Conservation (phyloP, 2,329 filamentous ascomycete genomes). For the Amauroascus verrucosus region DNA sequence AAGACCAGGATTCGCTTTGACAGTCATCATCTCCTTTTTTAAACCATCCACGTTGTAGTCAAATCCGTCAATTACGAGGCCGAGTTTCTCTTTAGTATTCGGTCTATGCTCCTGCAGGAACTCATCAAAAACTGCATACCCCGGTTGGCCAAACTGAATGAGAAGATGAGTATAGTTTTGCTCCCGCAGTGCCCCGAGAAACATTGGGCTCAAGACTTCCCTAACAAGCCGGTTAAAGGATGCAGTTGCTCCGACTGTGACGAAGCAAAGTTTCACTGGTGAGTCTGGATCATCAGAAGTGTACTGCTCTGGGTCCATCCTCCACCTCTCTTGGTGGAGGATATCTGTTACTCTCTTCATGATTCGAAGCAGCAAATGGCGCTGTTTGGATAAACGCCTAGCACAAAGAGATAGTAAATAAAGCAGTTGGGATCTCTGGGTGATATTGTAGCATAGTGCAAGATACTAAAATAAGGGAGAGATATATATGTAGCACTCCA, state of each 20-base stretch:
- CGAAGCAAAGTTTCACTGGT: constrained; percentile 52
- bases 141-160: constrained; percentile 70
- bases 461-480: not conserved
- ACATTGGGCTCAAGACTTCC: constrained; percentile 51
- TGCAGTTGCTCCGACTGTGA: constrained; percentile 87
- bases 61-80: constrained; percentile 51
- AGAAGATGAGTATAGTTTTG: constrained; percentile 60
- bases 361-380: not conserved
- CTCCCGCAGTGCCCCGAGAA: constrained; percentile 51
- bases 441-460: not conserved
- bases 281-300: constrained; percentile 18
- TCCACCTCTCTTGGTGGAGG: constrained; percentile 2
- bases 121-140: constrained; percentile 44
- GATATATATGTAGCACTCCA: not conserved
- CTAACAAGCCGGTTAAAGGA: constrained; percentile 63
- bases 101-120: constrained; percentile 22
- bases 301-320: constrained; percentile 1
- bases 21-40: constrained; percentile 46
- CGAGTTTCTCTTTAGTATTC: constrained; percentile 23
- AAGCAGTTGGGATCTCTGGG: not conserved
- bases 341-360: not conserved
- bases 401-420: not conserved
- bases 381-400: not conserved
- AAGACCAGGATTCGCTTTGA: constrained; percentile 36
- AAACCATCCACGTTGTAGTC: constrained; percentile 55